A percentile compares a stretch with the other conserved stretches of the same genome.
Evolutionary conservation across 352 stramenopile genomes (phyloP).

Genomic region (Pythium myriotylum): DNA sequence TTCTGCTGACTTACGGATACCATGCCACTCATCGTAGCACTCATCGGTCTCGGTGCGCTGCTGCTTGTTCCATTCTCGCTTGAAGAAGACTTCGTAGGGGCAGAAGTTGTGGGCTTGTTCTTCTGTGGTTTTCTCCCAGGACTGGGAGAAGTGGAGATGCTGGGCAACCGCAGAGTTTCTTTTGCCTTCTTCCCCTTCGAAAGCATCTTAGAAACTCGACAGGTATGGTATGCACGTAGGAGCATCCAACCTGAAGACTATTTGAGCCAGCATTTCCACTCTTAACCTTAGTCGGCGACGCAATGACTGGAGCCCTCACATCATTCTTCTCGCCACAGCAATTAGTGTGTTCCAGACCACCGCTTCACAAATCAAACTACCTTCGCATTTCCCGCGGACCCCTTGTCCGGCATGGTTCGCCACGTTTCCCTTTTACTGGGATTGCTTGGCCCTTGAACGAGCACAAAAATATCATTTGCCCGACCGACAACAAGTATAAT

Average conservation of each 20-base stretch:
- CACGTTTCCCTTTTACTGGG: too few relatives aligned
- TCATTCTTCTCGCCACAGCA: not conserved
- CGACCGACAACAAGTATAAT: too few relatives aligned
- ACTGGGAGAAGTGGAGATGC: constrained; percentile 27
- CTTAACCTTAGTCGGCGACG: constrained; percentile 13
- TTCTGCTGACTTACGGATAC: too few relatives aligned
- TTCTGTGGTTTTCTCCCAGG: constrained; percentile 36
- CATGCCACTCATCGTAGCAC: not conserved
- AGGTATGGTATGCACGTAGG: too few relatives aligned
- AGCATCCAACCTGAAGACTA: too few relatives aligned
- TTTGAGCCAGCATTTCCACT: not conserved
- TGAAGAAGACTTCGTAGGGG: not conserved
- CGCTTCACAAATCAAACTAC: not conserved
- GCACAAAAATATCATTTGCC: too few relatives aligned
- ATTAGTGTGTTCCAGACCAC: not conserved
- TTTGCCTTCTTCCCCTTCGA: constrained; percentile 28
- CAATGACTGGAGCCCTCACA: constrained; percentile 19
- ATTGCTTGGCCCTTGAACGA: too few relatives aligned
- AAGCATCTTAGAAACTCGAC: too few relatives aligned
- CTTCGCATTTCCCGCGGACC: not conserved
- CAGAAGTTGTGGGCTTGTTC: too few relatives aligned
- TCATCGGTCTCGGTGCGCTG: not conserved
- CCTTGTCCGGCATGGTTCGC: not conserved
- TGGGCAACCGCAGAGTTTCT: constrained; percentile 50
- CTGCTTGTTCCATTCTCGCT: not conserved